Evolutionary conservation across 768 basidiomycete species (phyloP).

Genomic region (Inosperma sp.): DNA sequence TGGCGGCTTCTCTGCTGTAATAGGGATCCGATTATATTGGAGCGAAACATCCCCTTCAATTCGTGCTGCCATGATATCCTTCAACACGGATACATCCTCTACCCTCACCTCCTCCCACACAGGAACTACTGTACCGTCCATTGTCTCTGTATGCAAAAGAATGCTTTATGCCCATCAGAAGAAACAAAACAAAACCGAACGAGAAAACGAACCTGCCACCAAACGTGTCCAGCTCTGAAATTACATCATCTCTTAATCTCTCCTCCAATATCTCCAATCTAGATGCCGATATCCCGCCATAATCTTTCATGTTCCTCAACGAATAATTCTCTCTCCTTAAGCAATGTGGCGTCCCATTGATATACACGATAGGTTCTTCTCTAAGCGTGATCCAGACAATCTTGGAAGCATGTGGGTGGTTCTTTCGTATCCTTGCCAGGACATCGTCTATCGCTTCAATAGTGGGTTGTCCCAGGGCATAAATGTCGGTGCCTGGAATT

Average conservation of each 20-base stretch:
- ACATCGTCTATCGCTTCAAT: conserved; percentile 82
- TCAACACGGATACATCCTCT: conserved; percentile 71
- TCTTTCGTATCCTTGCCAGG: conserved; percentile 54
- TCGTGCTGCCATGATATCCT: conserved; percentile 75
- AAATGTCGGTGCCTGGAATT: conserved; percentile 75
- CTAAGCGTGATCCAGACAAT: conserved; percentile 92
- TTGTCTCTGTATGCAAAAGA: conserved; percentile 83
- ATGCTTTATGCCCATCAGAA: conserved; percentile 41
- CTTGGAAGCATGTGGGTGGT: conserved; percentile 54
- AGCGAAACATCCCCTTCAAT: conserved; percentile 53
- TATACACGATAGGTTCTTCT: conserved; percentile 87
- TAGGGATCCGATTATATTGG: conserved; percentile 80
- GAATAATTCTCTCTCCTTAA: conserved; percentile 80
- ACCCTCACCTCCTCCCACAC: conserved; percentile 88
- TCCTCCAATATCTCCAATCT: conserved; percentile 90
- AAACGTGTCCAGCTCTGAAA: conserved; percentile 76
- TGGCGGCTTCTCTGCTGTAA: conserved; percentile 84
- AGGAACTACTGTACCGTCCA: conserved; percentile 84
- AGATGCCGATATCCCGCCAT: conserved; percentile 89
- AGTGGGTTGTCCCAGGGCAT: conserved; percentile 91
- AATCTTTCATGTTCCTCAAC: conserved; percentile 95
- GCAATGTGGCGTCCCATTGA: conserved; percentile 92
- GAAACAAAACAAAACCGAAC: not conserved
- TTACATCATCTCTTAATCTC: conserved; percentile 81
- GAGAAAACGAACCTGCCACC: conserved; percentile 61